Conservation (phyloP, 345 rosid species). For the Clausena lansium region DNA sequence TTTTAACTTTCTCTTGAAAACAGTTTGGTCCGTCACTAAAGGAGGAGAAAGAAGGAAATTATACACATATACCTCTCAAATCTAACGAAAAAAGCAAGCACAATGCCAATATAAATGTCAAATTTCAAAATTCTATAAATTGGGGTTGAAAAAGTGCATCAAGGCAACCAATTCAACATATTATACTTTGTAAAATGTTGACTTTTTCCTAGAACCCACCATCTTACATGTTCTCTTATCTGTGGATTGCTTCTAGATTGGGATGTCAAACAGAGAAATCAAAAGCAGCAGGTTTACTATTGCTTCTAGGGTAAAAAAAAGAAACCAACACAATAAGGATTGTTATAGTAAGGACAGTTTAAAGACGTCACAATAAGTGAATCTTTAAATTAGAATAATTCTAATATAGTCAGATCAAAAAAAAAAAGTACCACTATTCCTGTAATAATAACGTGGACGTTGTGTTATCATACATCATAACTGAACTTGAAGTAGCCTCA, state of each 20-base stretch:
- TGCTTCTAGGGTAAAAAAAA: neutral
- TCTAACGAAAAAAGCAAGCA: too few species aligned
- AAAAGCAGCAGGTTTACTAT: neutral
- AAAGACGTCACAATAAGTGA: neutral
- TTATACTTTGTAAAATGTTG: neutral
- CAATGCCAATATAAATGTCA: neutral
- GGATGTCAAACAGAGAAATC: conserved; percentile 7
- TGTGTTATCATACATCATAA: too few species aligned
- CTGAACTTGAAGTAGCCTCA: neutral
- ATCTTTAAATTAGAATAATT: too few species aligned
- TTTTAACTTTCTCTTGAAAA: neutral
- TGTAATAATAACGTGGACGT: too few species aligned
- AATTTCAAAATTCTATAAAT: conserved; percentile 4
- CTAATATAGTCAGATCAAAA: too few species aligned
- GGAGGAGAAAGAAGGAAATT: too few species aligned
- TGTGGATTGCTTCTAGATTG: neutral
- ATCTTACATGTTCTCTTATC: neutral
- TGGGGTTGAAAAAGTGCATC: neutral
- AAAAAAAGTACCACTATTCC: too few species aligned
- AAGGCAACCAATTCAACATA: neutral
- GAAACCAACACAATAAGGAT: neutral
- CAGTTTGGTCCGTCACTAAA: neutral
- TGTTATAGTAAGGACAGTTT: neutral
- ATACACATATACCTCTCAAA: too few species aligned
- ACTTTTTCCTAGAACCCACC: neutral